Evolutionary conservation across 495 filamentous ascomycete genomes (phyloP).

Genomic region (Neurospora sp.): DNA sequence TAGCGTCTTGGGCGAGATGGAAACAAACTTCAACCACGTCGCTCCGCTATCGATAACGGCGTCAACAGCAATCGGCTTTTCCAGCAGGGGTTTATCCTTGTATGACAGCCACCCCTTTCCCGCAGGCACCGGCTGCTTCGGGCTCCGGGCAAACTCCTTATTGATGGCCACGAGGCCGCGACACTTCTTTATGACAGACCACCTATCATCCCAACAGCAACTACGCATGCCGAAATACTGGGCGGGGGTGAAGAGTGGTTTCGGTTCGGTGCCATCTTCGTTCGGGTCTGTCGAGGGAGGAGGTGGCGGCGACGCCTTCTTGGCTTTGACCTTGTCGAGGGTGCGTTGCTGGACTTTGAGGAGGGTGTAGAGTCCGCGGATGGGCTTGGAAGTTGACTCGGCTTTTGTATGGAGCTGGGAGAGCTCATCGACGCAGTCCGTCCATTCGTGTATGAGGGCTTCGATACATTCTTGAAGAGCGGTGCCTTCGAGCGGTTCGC

Average conservation of each 20-base stretch:
- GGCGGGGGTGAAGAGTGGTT: slow-evolving; percentile 8
- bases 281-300: neutral
- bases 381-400: slow-evolving; percentile 5
- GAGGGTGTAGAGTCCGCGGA: slow-evolving; percentile 14
- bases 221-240: slow-evolving; percentile 19
- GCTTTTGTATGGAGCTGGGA: slow-evolving; percentile 12
- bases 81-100: slow-evolving; percentile 19
- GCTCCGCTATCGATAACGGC: slow-evolving; percentile 24
- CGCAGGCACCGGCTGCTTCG: slow-evolving; percentile 8
- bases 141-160: slow-evolving; percentile 23
- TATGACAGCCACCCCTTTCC: slow-evolving; percentile 16
- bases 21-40: slow-evolving; percentile 25
- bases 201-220: slow-evolving; percentile 23
- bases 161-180: slow-evolving; percentile 21
- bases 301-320: neutral
- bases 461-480: slow-evolving; percentile 10
- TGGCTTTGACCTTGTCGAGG: slow-evolving; percentile 17
- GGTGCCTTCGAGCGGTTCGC: slow-evolving; percentile 1
- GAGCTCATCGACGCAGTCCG: slow-evolving; percentile 17
- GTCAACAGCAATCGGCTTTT: slow-evolving; percentile 16
- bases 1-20: slow-evolving; percentile 16
- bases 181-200: slow-evolving; percentile 22
- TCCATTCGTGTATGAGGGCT: slow-evolving; percentile 14
- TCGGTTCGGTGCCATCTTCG: neutral
- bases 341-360: slow-evolving; percentile 22